Evolutionary conservation across 108 stramenopile species (phyloP), one percentile per base, ranked within the genome.

Genomic region (Cylindrotheca closterium): DNA sequence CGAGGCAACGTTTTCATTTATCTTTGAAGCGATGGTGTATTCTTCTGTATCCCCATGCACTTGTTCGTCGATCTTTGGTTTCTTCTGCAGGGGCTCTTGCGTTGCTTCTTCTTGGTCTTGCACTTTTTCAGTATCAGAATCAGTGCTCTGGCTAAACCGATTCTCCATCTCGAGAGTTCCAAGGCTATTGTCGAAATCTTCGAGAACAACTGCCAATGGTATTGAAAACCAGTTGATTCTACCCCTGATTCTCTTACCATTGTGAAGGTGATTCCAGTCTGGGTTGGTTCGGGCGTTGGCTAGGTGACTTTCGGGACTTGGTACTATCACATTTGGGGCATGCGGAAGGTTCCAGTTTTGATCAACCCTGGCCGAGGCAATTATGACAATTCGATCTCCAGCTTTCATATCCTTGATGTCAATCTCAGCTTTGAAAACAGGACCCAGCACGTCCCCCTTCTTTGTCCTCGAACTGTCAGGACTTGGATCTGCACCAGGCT

Each of bases 231-330:
- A 96, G 51, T 85, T 71, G 8, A 84, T 50, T 29, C 88, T 74
- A 7, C 95, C 95, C 51, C 84, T 53, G 18, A 94, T 75, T 23
- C 63, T 24, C 34, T 86, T 89, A 12, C 75, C 84, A 42, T 33
- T 61, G n/a, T 52, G 4, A 30, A 72, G 46, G 57, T 79, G 58
- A 10, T 42, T 57, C 92, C 92, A 96, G 5, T 83, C 73, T 8
- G 85, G 58, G 67, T 93, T 89, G 3, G 92, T 93, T 47, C 96
- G 67, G 25, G 88, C 88, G 70, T 96, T 96, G 49, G 89, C 91
- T 10, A 93, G 29, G 66, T 93, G 92, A 46, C 85, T 86, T 71
- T 93, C 81, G 0, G 93, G 86, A 37, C 17, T 17, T 23, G 49
- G 32, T 12, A n/a, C 3, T 2, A 10, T 26, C 7, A 15, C 28